phyloP scores from a whole-genome alignment of 345 rosid genomes.

The Camelina neglecta region DNA sequence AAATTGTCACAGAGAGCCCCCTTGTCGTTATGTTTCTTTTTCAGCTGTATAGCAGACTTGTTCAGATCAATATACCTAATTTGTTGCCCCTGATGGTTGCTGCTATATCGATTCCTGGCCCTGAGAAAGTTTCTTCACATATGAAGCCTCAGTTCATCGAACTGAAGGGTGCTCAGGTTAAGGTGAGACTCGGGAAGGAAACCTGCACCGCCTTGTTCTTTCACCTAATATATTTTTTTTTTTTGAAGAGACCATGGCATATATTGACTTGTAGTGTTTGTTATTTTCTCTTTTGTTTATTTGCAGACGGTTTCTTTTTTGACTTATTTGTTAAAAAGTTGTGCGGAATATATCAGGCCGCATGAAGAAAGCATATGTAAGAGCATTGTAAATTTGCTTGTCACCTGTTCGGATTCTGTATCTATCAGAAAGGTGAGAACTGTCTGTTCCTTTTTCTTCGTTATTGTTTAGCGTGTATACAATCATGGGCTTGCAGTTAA shows the following conservation, averaged over 20 bases:
- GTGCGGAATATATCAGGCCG: conserved; percentile 90
- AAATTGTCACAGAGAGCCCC: conserved; percentile 96
- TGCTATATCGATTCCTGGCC: conserved; percentile 95
- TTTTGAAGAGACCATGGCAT: conserved; percentile 1
- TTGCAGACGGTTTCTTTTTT: conserved; percentile 97
- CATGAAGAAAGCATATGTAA: conserved; percentile 96
- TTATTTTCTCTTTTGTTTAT: conserved; percentile 37
- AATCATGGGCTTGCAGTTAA: conserved; percentile 28
- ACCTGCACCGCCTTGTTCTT: conserved; percentile 26
- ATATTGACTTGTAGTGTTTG: conserved; percentile 27
- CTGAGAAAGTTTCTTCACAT: conserved; percentile 83
- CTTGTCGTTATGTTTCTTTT: conserved; percentile 97
- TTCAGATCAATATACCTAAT: conserved; percentile 88
- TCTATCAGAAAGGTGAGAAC: conserved; percentile 83
- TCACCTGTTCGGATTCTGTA: conserved; percentile 96
- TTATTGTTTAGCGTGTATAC: conserved; percentile 14
- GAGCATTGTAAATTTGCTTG: conserved; percentile 97
- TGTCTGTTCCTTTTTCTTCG: conserved; percentile 22
- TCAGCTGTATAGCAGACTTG: conserved; percentile 88
- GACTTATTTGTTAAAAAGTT: conserved; percentile 94
- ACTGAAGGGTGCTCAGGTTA: conserved; percentile 97
- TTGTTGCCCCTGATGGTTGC: conserved; percentile 94
- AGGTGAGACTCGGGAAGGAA: conserved; percentile 59
- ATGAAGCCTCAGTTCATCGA: conserved; percentile 84
- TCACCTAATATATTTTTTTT: conserved; percentile 3